A percentile compares a stretch with the other conserved stretches of the same genome.
These are phyloP conservation scores for Aspergillus sp. DNA, from an alignment of 2,329 filamentous ascomycete genomes.

Conservation along the genomic window DNA sequence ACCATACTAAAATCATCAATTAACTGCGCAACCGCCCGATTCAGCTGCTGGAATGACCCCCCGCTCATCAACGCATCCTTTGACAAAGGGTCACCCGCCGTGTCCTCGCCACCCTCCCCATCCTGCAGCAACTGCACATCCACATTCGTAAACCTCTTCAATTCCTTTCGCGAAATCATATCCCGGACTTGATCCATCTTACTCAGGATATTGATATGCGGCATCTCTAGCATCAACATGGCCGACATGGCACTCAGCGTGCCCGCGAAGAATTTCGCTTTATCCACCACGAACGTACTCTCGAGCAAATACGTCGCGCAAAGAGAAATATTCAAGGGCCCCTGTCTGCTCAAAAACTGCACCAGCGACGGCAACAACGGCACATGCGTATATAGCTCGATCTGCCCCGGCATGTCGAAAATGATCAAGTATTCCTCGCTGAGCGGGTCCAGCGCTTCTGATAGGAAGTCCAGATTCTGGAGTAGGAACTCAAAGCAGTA, in stretches of 20 bases:
- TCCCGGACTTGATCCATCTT: conserved; percentile 98
- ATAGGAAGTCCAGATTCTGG: conserved; percentile 88
- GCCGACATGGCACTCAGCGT: conserved; percentile 95
- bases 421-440: conserved; percentile 96
- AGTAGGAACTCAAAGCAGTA: conserved; percentile 96
- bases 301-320: conserved; percentile 94
- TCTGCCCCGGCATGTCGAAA: conserved; percentile 98
- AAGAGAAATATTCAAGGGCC: conserved; percentile 79
- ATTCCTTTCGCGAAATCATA: conserved; percentile 75
- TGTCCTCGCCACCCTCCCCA: conserved; percentile 43
- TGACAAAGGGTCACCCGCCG: conserved; percentile 56
- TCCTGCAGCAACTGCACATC: conserved; percentile 77
- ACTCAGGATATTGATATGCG: conserved; percentile 90
- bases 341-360: conserved; percentile 69
- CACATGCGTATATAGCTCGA: conserved; percentile 96
- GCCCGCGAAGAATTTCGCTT: conserved; percentile 94
- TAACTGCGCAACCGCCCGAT: conserved; percentile 78
- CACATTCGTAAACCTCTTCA: conserved; percentile 85
- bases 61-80: conserved; percentile 70
- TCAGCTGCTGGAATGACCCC: conserved; percentile 71
- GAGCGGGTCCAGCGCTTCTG: conserved; percentile 72
- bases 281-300: conserved; percentile 89
- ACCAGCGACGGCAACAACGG: conserved; percentile 82
- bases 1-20: conserved; percentile 99
- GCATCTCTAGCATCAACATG: conserved; percentile 97